Evolutionary conservation across 75 land plant genomes (phyloP).

Genomic region (Pseudotsuga menziesii): DNA sequence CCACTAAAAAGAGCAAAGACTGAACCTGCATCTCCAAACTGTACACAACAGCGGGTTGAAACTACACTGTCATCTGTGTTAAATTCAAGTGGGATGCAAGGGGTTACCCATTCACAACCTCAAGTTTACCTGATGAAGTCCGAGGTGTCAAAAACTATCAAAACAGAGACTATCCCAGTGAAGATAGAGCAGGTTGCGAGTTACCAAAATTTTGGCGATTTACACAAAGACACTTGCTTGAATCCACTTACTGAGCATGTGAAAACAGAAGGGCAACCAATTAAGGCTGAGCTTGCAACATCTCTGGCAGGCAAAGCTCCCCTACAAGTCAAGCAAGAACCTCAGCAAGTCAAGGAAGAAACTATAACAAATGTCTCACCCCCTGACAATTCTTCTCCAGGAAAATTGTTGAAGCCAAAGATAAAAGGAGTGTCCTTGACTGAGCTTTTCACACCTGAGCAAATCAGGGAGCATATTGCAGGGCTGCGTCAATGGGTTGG

Average conservation of each 20-base stretch:
- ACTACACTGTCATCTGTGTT: background rate
- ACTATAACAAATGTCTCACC: background rate
- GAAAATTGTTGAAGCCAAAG: slow-evolving; percentile 86
- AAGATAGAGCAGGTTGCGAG: slow-evolving; percentile 26
- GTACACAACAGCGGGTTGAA: slow-evolving; percentile 13
- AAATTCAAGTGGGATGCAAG: slow-evolving; percentile 1
- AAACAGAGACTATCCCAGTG: slow-evolving; percentile 21
- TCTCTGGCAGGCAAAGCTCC: slow-evolving; percentile 4
- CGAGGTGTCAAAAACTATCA: background rate
- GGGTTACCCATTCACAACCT: slow-evolving; percentile 8
- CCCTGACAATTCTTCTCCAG: slow-evolving; percentile 27
- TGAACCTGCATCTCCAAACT: slow-evolving; percentile 38
- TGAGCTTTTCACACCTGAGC: slow-evolving; percentile 95
- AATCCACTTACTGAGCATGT: slow-evolving; percentile 14
- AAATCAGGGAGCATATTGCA: slow-evolving; percentile 80
- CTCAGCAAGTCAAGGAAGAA: slow-evolving; percentile 25
- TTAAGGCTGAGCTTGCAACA: slow-evolving; percentile 27
- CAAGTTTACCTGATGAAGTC: slow-evolving; percentile 7
- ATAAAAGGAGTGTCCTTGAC: slow-evolving; percentile 89
- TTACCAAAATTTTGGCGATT: background rate
- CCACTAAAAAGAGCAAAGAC: slow-evolving; percentile 61
- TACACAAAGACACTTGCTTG: slow-evolving; percentile 14
- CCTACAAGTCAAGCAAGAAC: slow-evolving; percentile 22
- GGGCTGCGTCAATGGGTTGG: slow-evolving; percentile 97
- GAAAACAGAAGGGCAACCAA: background rate